Evolutionary conservation across 1,284 basidiomycete species (phyloP).

Genomic region (Cystobasidiaceae sp.): DNA sequence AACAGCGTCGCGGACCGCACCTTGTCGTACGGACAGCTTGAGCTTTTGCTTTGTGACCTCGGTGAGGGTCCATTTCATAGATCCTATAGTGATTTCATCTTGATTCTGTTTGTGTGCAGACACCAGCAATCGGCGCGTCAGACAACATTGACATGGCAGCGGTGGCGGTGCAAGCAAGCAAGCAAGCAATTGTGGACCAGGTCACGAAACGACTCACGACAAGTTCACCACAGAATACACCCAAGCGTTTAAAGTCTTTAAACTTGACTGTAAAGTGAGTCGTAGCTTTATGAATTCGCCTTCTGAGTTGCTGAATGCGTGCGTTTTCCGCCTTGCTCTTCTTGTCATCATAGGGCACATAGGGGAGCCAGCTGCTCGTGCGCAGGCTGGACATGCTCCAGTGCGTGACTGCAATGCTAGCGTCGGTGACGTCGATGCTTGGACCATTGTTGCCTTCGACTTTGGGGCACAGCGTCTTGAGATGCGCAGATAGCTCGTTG

Average conservation of each 20-base stretch:
- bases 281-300: background rate
- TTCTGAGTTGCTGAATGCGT: background rate
- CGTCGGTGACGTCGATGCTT: background rate
- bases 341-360: background rate
- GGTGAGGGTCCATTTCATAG: conserved; percentile 9
- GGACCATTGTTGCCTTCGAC: background rate
- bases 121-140: too few species aligned
- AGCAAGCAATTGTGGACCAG: background rate
- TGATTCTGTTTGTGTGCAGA: conserved; percentile 10
- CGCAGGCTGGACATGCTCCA: conserved; percentile 21
- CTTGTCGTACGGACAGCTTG: conserved; percentile 3
- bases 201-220: background rate
- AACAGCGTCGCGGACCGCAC: conserved; percentile 10
- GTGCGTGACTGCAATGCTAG: background rate
- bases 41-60: background rate
- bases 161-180: background rate
- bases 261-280: conserved; percentile 24
- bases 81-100: background rate
- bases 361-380: conserved; percentile 12
- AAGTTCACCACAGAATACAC: background rate
- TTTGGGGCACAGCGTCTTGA: conserved; percentile 14
- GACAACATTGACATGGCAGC: background rate
- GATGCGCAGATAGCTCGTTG: conserved; percentile 10
- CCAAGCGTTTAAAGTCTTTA: conserved; percentile 16
- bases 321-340: background rate